phyloP scores from a whole-genome alignment of 2,329 filamentous ascomycete genomes.

The Grosmannia serpens region DNA sequence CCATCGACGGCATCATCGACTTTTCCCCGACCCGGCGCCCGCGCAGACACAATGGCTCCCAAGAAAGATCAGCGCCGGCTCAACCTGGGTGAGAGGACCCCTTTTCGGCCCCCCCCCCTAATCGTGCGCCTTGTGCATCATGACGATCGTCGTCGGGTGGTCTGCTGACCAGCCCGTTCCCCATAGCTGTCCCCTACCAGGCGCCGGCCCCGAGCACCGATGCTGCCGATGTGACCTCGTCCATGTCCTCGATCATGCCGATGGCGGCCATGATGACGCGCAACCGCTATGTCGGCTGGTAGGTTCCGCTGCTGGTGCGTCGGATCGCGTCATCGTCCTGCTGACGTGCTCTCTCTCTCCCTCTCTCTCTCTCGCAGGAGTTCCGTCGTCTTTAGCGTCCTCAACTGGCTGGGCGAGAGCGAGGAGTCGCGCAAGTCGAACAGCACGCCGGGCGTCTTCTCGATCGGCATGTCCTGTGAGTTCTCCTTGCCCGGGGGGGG shows the following conservation, averaged over 20 bases:
- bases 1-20: neutral
- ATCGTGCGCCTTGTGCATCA: neutral
- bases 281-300: slow-evolving; percentile 69
- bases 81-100: slow-evolving; percentile 9
- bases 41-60: slow-evolving; percentile 7
- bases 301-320: slow-evolving; percentile 14
- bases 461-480: slow-evolving; percentile 25
- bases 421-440: slow-evolving; percentile 52
- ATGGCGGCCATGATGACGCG: slow-evolving; percentile 95
- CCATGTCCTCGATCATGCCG: slow-evolving; percentile 64
- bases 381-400: slow-evolving; percentile 60
- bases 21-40: neutral
- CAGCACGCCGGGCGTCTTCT: slow-evolving; percentile 46
- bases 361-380: slow-evolving; percentile 41
- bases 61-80: slow-evolving; percentile 12
- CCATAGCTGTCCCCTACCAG: slow-evolving; percentile 75
- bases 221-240: slow-evolving; percentile 60
- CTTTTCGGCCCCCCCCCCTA: neutral
- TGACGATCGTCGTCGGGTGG: neutral
- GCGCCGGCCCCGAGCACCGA: slow-evolving; percentile 57
- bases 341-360: neutral
- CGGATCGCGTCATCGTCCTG: neutral
- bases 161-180: slow-evolving; percentile 9
- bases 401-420: slow-evolving; percentile 69
- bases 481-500: neutral